phyloP scores from a whole-genome alignment of 192 early-diverging fungal species.

The Irineochytrium annulatum region DNA sequence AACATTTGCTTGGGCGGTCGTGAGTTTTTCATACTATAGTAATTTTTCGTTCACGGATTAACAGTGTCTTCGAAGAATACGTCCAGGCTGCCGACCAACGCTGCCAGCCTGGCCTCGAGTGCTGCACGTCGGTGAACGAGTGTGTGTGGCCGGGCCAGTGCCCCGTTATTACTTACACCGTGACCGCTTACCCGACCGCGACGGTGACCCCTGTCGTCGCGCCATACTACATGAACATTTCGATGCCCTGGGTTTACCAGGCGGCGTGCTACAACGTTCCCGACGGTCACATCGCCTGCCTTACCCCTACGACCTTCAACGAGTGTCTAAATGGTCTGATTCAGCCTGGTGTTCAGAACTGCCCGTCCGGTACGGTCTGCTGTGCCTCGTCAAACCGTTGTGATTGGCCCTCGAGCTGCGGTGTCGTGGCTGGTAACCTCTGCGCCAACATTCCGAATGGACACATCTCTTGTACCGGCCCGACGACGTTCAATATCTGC shows the following conservation, averaged over 20 bases:
- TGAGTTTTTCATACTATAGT: background rate
- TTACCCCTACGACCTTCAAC: background rate
- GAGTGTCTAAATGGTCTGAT: background rate
- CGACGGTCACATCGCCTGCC: background rate
- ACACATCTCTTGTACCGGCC: background rate
- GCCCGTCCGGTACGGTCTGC: background rate
- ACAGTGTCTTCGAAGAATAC: background rate
- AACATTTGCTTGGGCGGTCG: background rate
- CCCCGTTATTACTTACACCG: background rate
- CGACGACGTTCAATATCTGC: slow-evolving; percentile 5
- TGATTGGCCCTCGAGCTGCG: background rate
- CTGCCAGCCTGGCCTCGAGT: background rate
- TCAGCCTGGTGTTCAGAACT: background rate
- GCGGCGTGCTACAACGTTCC: background rate
- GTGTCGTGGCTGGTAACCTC: slow-evolving; percentile 1
- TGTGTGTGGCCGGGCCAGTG: slow-evolving; percentile 1
- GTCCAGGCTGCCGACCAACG: background rate
- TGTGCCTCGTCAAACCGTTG: background rate
- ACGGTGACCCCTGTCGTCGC: background rate
- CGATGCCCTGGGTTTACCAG: background rate
- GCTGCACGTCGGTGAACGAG: background rate
- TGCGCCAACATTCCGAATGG: background rate
- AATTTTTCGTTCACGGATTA: background rate
- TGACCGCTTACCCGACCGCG: background rate
- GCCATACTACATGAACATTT: background rate